Evolutionary conservation across 495 filamentous ascomycete species (phyloP), one percentile per base, ranked within the genome.

Genomic region (Xylaria grammica): DNA sequence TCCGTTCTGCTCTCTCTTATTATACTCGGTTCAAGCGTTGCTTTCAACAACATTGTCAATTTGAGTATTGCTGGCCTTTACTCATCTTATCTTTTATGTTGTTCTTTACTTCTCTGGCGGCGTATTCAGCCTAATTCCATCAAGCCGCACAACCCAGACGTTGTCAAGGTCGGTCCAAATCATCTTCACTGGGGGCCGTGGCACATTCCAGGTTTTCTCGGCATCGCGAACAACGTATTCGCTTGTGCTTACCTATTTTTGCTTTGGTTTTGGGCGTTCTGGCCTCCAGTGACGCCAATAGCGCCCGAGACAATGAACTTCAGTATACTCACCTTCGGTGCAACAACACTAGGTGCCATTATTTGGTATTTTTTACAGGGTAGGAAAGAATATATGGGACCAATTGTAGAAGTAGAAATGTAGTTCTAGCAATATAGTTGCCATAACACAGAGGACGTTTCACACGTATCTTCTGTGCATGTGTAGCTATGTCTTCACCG

Each of bases 1-100:
- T 81, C 86, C 17, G 78, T 82, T 59, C 71, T 87, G 36, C 74
- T 90, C 0, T 85, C 85, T 0, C 72, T 87, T 30, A 87, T 90
- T 72, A 87, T 86, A 66, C 81, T 90, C 60, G 86, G 84, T 24
- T 86, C 83, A 0, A 62, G 76, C 2, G 76, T 80, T 4, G 86
- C 85, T 6, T 81, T 89, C 67, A 83, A 85, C 68, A 81, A 81
- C 32, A 78, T 88, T 34, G 72, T 82, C 45, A 84, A 85, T 67
- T 68, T 84, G 69, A 32, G 80, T 70, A 62, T 84, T 75, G 56
- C 55, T 53, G 44, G 69, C 50, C 60, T 86, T 68, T 49, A 81
- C 70, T 63, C 82, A 72, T 61, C 85, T 69, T 59, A 86, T 78
- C 54, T 86, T 71, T 22, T 87, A 78, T 38, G 79, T 67, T 34